A percentile compares a stretch with the other conserved stretches of the same genome.
These are phyloP conservation scores for Nakaseomyces nivariensis DNA, from an alignment of 1,139 yeast species.

Conservation along the genomic window DNA sequence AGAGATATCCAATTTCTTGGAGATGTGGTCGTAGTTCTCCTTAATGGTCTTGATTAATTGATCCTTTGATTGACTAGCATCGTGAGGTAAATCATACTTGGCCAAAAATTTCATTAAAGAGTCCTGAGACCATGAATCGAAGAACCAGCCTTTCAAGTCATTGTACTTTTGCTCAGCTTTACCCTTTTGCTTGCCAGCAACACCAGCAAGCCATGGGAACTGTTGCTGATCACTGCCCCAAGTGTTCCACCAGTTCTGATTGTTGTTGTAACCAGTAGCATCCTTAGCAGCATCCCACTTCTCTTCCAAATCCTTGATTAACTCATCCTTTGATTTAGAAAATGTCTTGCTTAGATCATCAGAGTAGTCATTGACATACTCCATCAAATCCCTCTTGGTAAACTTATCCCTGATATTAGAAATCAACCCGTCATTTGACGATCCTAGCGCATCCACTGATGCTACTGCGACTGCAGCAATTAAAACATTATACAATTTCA, in stretches of 20 bases:
- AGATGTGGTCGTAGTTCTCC: constrained; percentile 33
- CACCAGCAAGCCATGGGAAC: constrained; percentile 3
- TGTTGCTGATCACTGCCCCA: constrained; percentile 2
- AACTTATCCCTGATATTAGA: constrained; percentile 1
- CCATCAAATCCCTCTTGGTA: constrained; percentile 27
- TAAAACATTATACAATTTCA: constrained; percentile 2
- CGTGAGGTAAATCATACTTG: constrained; percentile 29
- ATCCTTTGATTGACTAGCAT: constrained; percentile 29
- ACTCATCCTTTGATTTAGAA: constrained; percentile 21
- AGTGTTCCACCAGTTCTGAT: constrained; percentile 2
- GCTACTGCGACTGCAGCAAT: neutral
- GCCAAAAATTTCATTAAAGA: constrained; percentile 33
- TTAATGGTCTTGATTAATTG: constrained; percentile 34
- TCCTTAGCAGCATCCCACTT: constrained; percentile 16
- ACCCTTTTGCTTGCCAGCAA: neutral
- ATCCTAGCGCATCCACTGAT: constrained; percentile 3
- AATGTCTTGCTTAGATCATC: constrained; percentile 33
- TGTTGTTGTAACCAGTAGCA: constrained; percentile 5
- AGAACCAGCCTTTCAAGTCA: constrained; percentile 32
- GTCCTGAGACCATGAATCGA: constrained; percentile 40
- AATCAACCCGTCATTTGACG: constrained; percentile 1
- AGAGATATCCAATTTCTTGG: constrained; percentile 31
- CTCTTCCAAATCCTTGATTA: constrained; percentile 25
- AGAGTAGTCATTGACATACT: constrained; percentile 14
- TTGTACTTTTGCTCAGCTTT: neutral